A percentile compares a stretch with the other conserved stretches of the same genome.
These are phyloP conservation scores for Lentinula edodes DNA, from an alignment of 768 basidiomycete genomes.

Conservation along the genomic window DNA sequence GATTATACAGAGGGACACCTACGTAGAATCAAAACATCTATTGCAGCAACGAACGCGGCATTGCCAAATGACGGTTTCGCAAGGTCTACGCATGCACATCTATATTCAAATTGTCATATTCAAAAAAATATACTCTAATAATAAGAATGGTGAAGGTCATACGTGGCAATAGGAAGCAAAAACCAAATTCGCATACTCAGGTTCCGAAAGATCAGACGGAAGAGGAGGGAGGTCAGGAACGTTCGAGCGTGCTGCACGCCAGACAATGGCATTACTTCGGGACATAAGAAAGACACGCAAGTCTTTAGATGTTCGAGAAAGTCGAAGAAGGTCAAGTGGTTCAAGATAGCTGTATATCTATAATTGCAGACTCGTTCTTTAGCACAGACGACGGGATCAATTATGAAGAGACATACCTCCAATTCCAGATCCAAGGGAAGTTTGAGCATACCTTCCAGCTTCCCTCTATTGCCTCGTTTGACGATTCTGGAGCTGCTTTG, in stretches of 20 bases:
- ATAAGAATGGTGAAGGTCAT: constrained; percentile 4
- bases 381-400: background rate
- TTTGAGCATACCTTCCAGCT: background rate
- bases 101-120: constrained; percentile 9
- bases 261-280: constrained; percentile 19
- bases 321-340: constrained; percentile 29
- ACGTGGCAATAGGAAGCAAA: constrained; percentile 43
- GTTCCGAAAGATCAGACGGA: constrained; percentile 39
- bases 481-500: background rate
- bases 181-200: constrained; percentile 37
- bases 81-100: constrained; percentile 26
- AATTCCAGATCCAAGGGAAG: constrained; percentile 9
- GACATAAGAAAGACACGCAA: constrained; percentile 22
- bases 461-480: constrained; percentile 6
- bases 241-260: constrained; percentile 27
- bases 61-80: constrained; percentile 28
- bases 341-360: constrained; percentile 31
- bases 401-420: constrained; percentile 1
- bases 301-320: constrained; percentile 30
- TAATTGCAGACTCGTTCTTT: background rate
- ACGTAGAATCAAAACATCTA: constrained; percentile 28
- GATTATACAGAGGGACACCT: constrained; percentile 6
- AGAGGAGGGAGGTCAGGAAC: constrained; percentile 33
- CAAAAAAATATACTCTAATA: background rate
- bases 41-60: constrained; percentile 32